phyloP scores from a whole-genome alignment of 177 flowering plant species.

The Telopea speciosissima region DNA sequence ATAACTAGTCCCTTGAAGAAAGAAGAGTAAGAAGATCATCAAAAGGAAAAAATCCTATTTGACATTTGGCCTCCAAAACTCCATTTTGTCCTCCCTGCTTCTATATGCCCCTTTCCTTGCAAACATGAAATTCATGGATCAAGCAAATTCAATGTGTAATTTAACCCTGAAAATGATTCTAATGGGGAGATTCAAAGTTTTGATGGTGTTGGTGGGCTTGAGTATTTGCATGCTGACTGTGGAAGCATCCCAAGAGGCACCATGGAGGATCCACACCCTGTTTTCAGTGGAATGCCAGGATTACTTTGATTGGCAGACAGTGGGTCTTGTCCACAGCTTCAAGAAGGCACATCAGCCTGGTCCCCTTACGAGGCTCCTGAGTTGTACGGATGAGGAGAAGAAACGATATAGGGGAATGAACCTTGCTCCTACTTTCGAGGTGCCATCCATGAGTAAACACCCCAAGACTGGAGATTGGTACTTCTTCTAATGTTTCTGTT shows the following conservation, averaged over 20 bases:
- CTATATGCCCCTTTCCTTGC: neutral
- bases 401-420: slow-evolving; percentile 73
- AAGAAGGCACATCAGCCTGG: slow-evolving; percentile 86
- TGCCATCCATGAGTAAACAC: slow-evolving; percentile 96
- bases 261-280: slow-evolving; percentile 87
- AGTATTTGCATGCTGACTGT: slow-evolving; percentile 16
- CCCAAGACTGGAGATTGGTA: slow-evolving; percentile 93
- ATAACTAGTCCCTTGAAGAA: neutral
- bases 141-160: slow-evolving; percentile 21
- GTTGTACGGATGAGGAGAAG: slow-evolving; percentile 94
- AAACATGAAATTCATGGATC: slow-evolving; percentile 28
- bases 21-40: neutral
- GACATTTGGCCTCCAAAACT: neutral
- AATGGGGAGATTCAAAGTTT: slow-evolving; percentile 31
- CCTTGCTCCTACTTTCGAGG: slow-evolving; percentile 91
- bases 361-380: slow-evolving; percentile 81
- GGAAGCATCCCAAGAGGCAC: slow-evolving; percentile 33
- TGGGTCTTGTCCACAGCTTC: slow-evolving; percentile 88
- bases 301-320: slow-evolving; percentile 99
- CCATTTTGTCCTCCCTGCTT: neutral
- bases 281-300: slow-evolving; percentile 96
- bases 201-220: slow-evolving; percentile 14
- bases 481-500: neutral
- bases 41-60: neutral
- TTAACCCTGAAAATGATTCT: slow-evolving; percentile 16